Percentiles rank a stretch among this genome's conserved stretches.
phyloP scores from a whole-genome alignment of 2,329 filamentous ascomycete genomes.

The Cyanodermella asteris region DNA sequence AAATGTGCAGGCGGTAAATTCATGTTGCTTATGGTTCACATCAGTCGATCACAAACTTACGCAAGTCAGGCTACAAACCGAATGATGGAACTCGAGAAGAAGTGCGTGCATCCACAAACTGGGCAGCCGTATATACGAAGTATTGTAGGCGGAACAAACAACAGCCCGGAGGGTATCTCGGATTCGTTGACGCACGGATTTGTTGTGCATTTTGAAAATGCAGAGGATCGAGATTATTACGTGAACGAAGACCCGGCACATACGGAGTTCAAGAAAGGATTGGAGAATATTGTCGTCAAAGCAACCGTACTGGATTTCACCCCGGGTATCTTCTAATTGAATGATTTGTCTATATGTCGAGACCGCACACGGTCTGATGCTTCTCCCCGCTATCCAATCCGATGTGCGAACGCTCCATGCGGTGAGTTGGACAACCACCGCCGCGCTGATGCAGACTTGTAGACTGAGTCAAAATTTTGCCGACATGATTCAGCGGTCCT shows the following conservation, averaged over 20 bases:
- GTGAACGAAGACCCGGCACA: slow-evolving; percentile 26
- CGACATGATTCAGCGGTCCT: slow-evolving; percentile 2
- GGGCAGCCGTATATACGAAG: slow-evolving; percentile 38
- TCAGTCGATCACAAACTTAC: background rate
- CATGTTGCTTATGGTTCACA: slow-evolving; percentile 9
- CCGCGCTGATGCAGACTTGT: no score
- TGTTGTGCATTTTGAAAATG: slow-evolving; percentile 24
- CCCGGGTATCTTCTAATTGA: slow-evolving; percentile 16
- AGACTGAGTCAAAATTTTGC: background rate
- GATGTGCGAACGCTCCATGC: no score
- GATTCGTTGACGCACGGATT: slow-evolving; percentile 26
- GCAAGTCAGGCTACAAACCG: slow-evolving; percentile 27
- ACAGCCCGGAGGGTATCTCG: slow-evolving; percentile 30
- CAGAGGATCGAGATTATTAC: slow-evolving; percentile 27
- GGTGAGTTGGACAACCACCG: no score
- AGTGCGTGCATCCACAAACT: slow-evolving; percentile 37
- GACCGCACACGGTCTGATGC: no score
- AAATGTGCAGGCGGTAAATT: slow-evolving; percentile 34
- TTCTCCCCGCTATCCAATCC: no score
- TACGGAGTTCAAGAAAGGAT: slow-evolving; percentile 20
- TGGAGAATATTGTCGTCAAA: slow-evolving; percentile 16
- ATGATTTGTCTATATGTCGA: no score
- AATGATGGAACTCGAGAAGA: slow-evolving; percentile 34
- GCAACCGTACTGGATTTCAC: slow-evolving; percentile 26
- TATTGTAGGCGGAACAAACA: slow-evolving; percentile 37